These are phyloP conservation scores for Aspergillus awamori DNA, from an alignment of 2,329 filamentous ascomycete species.

Conservation along the genomic window DNA sequence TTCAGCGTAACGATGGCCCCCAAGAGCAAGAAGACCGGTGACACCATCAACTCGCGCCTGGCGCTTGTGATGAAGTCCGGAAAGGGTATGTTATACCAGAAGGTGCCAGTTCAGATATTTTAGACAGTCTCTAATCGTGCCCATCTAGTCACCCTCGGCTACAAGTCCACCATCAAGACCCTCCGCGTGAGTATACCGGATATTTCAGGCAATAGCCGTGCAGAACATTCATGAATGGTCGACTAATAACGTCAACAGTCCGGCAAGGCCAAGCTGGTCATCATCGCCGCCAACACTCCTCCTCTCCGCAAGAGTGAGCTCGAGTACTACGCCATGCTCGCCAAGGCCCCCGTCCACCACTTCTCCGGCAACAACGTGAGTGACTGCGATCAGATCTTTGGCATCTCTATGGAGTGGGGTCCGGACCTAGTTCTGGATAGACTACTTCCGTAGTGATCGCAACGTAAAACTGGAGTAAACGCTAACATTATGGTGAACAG, in stretches of 20 bases:
- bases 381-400: conserved; percentile 35
- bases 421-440: background rate
- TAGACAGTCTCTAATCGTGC: conserved; percentile 13
- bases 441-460: background rate
- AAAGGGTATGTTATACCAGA: conserved; percentile 39
- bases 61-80: conserved; percentile 68
- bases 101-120: background rate
- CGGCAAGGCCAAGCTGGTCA: conserved; percentile 98
- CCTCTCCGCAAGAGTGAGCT: conserved; percentile 97
- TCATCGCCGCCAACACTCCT: conserved; percentile 93
- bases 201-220: background rate
- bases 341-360: conserved; percentile 95
- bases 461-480: conserved; percentile 29
- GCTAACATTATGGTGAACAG: conserved; percentile 66
- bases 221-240: conserved; percentile 5
- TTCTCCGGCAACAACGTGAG: conserved; percentile 99
- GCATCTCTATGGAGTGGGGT: background rate
- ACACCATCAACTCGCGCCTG: conserved; percentile 73
- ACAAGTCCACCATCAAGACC: conserved; percentile 86
- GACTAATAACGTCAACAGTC: conserved; percentile 43
- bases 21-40: conserved; percentile 75
- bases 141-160: conserved; percentile 76
- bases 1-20: conserved; percentile 62
- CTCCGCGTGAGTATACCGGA: conserved; percentile 59
- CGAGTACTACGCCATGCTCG: conserved; percentile 90